Base-by-base conservation (phyloP, 1,284 basidiomycete genomes). In the Cutaneotrichosporon spelunceum region DNA sequence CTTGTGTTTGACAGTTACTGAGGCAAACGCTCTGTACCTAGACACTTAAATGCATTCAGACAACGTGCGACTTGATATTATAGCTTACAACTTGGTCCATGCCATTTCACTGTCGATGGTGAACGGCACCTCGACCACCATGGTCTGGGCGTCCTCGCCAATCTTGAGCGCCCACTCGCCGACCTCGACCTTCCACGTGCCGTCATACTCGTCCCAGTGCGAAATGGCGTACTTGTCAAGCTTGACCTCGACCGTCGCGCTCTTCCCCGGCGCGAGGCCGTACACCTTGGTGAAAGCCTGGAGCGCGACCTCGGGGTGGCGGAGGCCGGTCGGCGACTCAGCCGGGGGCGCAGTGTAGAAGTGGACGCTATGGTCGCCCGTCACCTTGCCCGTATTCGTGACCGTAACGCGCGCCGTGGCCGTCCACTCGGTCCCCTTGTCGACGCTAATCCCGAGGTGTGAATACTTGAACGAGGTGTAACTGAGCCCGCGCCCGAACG, bases 401-500 rank as follows among this genome's bases (percentile, higher is more conserved):
- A 80, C 70, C 21, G 63, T 68, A 26, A 79, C 70, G 14, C 56
- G 62, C 6, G 73, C 72, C 19, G 63, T 50, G 29, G 74, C 56
- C 34, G 59, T 60, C 53, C 48, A 55, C 14, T 88, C 84, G 48
- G 34, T 36, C 34, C 23, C 52, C 69, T 91, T 90, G 3, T 89
- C 88, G 54, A 88, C 83, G 69, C 29, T 44, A 9, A 56, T 34
- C 34, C 13, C 10, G 21, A 64, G 53, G 34, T 42, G 45, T 13
- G 26, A 13, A 60, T 87, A 82, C 19, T 78, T 74, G 80, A 93
- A 93, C 0, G 84, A 85, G 8, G 90, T 90, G 79, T 92, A 93
- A 0, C 88, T 90, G 21, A 93, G 83, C 19, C 91, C 92, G 71
- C 76, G 88, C 84, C 90, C 90, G 73, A 91, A 92, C 27, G 88